These are phyloP conservation scores for Fusarium humuli DNA, from an alignment of 2,329 filamentous ascomycete species.

Conservation along the genomic window DNA sequence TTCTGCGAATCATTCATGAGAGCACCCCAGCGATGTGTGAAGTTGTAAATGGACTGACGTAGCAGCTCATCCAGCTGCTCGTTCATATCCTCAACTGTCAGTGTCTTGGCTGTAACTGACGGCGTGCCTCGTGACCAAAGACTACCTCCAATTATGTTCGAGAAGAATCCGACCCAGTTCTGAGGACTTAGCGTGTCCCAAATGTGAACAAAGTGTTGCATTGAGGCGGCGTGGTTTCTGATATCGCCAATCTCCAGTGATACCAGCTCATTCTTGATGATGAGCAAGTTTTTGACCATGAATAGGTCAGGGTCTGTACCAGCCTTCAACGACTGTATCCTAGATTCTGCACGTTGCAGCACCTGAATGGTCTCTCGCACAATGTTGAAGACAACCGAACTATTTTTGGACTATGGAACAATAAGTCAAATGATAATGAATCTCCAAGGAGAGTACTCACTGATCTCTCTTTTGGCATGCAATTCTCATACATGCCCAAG, in stretches of 20 bases:
- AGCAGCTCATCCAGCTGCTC: constrained; percentile 74
- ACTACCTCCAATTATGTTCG: constrained; percentile 66
- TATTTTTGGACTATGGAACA: constrained; percentile 56
- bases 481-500: constrained; percentile 71
- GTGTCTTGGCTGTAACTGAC: constrained; percentile 53
- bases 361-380: constrained; percentile 91
- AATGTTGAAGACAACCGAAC: constrained; percentile 72
- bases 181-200: constrained; percentile 72
- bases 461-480: constrained; percentile 72
- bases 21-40: constrained; percentile 70
- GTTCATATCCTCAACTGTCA: constrained; percentile 68
- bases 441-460: constrained; percentile 54
- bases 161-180: constrained; percentile 69
- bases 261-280: constrained; percentile 95
- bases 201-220: constrained; percentile 73
- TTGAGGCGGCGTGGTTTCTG: constrained; percentile 59
- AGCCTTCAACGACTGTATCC: constrained; percentile 71
- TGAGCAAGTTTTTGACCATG: constrained; percentile 91
- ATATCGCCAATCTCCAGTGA: constrained; percentile 90
- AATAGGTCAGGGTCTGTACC: constrained; percentile 86
- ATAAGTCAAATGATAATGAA: constrained; percentile 25
- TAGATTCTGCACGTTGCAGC: constrained; percentile 79
- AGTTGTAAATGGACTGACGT: constrained; percentile 71
- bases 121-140: constrained; percentile 58
- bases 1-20: constrained; percentile 62